Evolutionary conservation across 768 basidiomycete genomes (phyloP), one percentile per base, ranked within the genome.

Genomic region (Russula sp.): DNA sequence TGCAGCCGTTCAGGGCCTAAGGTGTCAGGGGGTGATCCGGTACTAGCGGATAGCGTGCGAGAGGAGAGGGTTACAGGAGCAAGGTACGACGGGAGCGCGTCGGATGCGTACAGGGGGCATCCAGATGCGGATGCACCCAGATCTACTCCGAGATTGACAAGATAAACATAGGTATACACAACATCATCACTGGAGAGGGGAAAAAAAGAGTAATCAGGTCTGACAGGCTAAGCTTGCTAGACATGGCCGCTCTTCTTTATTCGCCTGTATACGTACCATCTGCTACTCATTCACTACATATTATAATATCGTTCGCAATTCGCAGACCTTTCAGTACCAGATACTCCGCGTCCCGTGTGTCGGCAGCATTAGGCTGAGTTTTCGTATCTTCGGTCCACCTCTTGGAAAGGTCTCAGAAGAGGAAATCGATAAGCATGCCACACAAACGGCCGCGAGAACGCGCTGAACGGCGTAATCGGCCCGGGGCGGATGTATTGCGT

Each of bases 321-420:
- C 40, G 10, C 11, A 14, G 14, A 8, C 40, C 14, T 48, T 11
- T 13, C 10, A 94, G 75, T 94, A 94, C 91, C 91, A 94, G 34
- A 89, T 88, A 67, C 89, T 88, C 73, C 91, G 80, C 27, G 88
- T 93, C 56, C 87, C 81, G 70, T 94, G 91, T 35, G 84, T 82
- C 16, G 91, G 90, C 7, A 85, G 75, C 64, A 89, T 77, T 60
- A 22, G 80, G 77, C 16, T 73, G 76, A 6, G 75, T 75, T 62
- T 82, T 73, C 11, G 88, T 77, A 0, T 82, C 87, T 35, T 85
- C 80, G 5, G 89, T 76, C 65, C 70, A 75, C 66, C 79, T 80
- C 74, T 92, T 91, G 35, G 88, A n/a, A 62, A 93, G 71, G 71
- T 94, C 92, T 91, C 92, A 96, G 11, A 94, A 74, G 75, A 89